Evolutionary conservation across 2,329 filamentous ascomycete species (phyloP).

Genomic region (Xylaria multiplex): DNA sequence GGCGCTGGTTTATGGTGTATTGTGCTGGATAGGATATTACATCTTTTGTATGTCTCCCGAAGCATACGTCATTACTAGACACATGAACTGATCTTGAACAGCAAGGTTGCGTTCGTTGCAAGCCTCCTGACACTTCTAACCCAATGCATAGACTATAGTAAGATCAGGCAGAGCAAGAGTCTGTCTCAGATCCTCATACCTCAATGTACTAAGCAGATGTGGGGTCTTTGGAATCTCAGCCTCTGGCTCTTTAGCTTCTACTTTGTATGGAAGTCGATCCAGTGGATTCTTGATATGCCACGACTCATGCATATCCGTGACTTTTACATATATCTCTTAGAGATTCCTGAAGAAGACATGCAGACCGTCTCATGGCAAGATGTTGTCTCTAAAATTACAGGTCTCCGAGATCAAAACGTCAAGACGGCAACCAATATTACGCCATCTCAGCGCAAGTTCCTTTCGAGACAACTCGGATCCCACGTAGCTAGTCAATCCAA

Average conservation of each 20-base stretch:
- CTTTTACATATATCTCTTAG: constrained; percentile 84
- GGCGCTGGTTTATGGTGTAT: constrained; percentile 89
- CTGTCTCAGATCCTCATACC: constrained; percentile 68
- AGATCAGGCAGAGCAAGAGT: constrained; percentile 72
- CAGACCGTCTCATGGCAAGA: constrained; percentile 96
- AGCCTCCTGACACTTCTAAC: constrained; percentile 83
- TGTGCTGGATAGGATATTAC: constrained; percentile 74
- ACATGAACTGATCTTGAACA: constrained; percentile 49
- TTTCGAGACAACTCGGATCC: constrained; percentile 65
- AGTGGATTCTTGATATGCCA: constrained; percentile 77
- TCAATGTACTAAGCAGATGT: constrained; percentile 81
- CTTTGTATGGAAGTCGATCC: constrained; percentile 82
- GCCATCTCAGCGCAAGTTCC: constrained; percentile 60
- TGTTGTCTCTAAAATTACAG: constrained; percentile 85
- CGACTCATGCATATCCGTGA: constrained; percentile 81
- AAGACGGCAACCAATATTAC: constrained; percentile 72
- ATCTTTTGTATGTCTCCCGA: constrained; percentile 70
- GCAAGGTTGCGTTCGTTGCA: constrained; percentile 84
- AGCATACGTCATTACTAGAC: not conserved
- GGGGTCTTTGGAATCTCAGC: constrained; percentile 77
- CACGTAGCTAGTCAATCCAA: constrained; percentile 84
- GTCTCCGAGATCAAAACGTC: constrained; percentile 85
- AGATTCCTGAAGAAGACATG: constrained; percentile 84
- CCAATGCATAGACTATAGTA: constrained; percentile 85
- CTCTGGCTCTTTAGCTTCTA: constrained; percentile 88